Base-by-base conservation (phyloP, 2,329 filamentous ascomycete genomes). In the Myriosclerotinia curreyana region DNA sequence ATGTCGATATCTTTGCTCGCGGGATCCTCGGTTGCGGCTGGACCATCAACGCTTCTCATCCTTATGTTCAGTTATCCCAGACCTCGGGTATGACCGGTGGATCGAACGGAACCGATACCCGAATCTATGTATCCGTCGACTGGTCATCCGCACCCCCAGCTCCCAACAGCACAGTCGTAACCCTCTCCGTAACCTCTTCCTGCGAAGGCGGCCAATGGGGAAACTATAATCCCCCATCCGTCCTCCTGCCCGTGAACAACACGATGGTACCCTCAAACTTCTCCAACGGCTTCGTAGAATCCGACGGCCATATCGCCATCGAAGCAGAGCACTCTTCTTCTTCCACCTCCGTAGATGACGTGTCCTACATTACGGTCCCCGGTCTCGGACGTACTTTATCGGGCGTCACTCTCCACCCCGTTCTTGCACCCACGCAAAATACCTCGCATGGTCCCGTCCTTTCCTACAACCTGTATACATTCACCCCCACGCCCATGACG, bases 1-100 rank as follows among this genome's bases (percentile, higher is more conserved):
- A 83, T 79, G 83, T 89, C 61, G 87, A 89, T 28, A 77, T 90
- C 36, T 90, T 84, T 69, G 81, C 80, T 8, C 81, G 85, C 3
- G 86, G 86, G 17, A 81, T 80, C 0, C 42, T 60, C 2, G 75
- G 77, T 9, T 84, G 85, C 66, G 74, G 79, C 55, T 87, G 84
- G 80, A 77, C 74, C 5, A 79, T 83, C n/a, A 75, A 78, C 0
- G 74, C 80, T 1, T 76, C 77, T 53, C 73, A 79, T 15, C 69
- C 79, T 1, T 88, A 83, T 76, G 74, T 89, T 3, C 77, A 77
- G 55, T 77, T 86, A 8, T 82, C 80, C 2, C 77, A 79, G 51
- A 77, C 75, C 9, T 78, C 73, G 0, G 86, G 86, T 36, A 78
- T 72, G 5, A 79, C 87, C 9, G 78, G 79, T 0, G 78, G 78